Conservation (phyloP, 2,329 filamentous ascomycete species). For the Colletotrichum chrysophilum region DNA sequence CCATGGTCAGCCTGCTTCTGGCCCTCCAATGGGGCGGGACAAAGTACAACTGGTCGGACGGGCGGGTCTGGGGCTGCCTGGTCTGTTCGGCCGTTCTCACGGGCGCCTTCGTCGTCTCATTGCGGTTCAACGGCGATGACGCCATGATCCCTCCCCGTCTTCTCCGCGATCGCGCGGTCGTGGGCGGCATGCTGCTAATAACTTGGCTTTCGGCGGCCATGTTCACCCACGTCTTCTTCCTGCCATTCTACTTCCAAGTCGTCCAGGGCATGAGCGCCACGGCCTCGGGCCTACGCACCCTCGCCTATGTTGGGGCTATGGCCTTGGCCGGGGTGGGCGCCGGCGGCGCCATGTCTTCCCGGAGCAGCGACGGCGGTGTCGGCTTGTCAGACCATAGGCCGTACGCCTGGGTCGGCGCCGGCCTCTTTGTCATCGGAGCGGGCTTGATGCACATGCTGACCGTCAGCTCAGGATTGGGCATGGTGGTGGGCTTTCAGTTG, state of each 20-base stretch:
- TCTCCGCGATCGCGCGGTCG: constrained; percentile 46
- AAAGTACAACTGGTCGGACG: constrained; percentile 50
- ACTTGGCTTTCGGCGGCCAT: constrained; percentile 37
- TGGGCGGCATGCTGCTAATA: constrained; percentile 38
- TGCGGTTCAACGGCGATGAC: constrained; percentile 42
- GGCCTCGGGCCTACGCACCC: constrained; percentile 57
- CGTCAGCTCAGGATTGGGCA: constrained; percentile 56
- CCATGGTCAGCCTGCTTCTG: constrained; percentile 53
- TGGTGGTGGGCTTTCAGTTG: constrained; percentile 53
- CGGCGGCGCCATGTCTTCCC: constrained; percentile 45
- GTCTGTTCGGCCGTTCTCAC: constrained; percentile 30
- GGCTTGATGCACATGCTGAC: constrained; percentile 60
- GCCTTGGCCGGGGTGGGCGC: constrained; percentile 51
- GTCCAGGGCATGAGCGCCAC: constrained; percentile 56
- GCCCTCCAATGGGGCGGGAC: constrained; percentile 56
- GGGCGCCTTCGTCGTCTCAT: constrained; percentile 25
- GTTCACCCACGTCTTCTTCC: constrained; percentile 30
- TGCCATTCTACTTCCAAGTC: constrained; percentile 57
- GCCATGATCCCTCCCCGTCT: constrained; percentile 54
- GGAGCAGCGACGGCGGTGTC: constrained; percentile 38
- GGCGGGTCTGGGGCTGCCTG: constrained; percentile 38
- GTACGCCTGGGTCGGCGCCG: constrained; percentile 42
- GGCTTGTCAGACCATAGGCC: not conserved
- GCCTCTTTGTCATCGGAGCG: constrained; percentile 48
- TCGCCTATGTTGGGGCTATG: constrained; percentile 51